These are phyloP conservation scores for Fusarium mundagurra DNA, from an alignment of 2,329 filamentous ascomycete genomes.

Conservation along the genomic window DNA sequence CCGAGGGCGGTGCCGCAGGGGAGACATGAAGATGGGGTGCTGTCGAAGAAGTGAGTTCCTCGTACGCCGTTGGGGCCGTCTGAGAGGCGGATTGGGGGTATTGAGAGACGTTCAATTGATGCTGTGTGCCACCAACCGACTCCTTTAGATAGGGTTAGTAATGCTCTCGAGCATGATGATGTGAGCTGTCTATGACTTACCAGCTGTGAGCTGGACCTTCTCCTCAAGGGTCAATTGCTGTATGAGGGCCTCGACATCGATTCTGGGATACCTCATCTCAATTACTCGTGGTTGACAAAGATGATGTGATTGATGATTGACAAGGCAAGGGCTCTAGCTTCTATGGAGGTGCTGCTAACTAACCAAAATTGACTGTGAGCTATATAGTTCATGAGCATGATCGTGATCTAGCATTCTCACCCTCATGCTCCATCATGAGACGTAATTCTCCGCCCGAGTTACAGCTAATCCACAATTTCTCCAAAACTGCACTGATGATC, in stretches of 20 bases:
- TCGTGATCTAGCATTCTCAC: background rate
- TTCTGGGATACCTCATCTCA: background rate
- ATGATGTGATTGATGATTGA: background rate
- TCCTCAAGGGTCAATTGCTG: background rate
- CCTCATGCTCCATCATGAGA: background rate
- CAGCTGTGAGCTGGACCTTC: background rate
- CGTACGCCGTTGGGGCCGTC: slow-evolving; percentile 37
- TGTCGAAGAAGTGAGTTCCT: slow-evolving; percentile 38
- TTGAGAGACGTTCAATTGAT: slow-evolving; percentile 23
- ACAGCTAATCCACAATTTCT: background rate
- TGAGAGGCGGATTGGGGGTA: slow-evolving; percentile 5
- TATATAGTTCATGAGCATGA: background rate
- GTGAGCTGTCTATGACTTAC: too few relatives aligned
- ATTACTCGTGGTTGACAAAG: rapidly evolving
- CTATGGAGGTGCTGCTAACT: background rate
- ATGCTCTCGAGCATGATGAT: too few relatives aligned
- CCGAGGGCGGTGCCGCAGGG: slow-evolving; percentile 31
- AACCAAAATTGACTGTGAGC: background rate
- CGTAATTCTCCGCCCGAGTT: background rate
- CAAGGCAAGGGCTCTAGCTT: background rate
- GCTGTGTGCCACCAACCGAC: slow-evolving; percentile 24
- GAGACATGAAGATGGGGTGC: slow-evolving; percentile 34
- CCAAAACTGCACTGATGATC: background rate
- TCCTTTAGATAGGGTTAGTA: background rate
- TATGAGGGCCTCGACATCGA: background rate